These are phyloP conservation scores for Geotrichum phurueaensis DNA, from an alignment of 1,139 yeast species.

Conservation along the genomic window DNA sequence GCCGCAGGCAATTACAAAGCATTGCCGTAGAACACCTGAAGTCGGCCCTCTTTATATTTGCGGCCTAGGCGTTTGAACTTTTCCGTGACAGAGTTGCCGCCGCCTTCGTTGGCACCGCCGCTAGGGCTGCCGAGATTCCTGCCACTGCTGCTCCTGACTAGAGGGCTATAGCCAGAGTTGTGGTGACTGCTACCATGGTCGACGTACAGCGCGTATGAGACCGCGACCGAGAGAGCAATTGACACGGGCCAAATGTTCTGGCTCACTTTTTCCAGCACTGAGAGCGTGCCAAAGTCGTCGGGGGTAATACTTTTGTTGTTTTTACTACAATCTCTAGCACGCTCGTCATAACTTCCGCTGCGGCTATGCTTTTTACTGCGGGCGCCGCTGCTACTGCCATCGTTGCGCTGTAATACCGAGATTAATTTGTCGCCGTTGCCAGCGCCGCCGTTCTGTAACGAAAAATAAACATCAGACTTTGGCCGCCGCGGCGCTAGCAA, in stretches of 20 bases:
- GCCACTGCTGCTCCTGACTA: background rate
- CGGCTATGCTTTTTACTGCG: background rate
- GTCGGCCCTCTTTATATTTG: slow-evolving; percentile 9
- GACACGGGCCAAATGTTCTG: slow-evolving; percentile 12
- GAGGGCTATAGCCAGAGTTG: background rate
- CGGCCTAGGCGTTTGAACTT: slow-evolving; percentile 11
- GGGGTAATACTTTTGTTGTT: background rate
- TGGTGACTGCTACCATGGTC: background rate
- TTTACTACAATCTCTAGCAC: background rate
- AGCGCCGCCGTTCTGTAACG: background rate
- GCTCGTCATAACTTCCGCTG: background rate
- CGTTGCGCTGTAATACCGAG: slow-evolving; percentile 3
- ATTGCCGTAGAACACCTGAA: slow-evolving; percentile 8
- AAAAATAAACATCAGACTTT: background rate
- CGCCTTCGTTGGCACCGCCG: background rate
- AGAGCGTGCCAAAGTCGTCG: slow-evolving; percentile 10
- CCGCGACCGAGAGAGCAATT: slow-evolving; percentile 12
- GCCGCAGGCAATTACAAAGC: background rate
- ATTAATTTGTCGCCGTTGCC: background rate
- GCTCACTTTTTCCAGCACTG: slow-evolving; percentile 5
- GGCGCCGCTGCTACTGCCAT: background rate
- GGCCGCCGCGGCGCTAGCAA: background rate
- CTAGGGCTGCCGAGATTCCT: background rate
- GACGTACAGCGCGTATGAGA: slow-evolving; percentile 8
- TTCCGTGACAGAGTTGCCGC: slow-evolving; percentile 7